phyloP scores from a whole-genome alignment of 306 rosid species.

The Oemleria cerasiformis region DNA sequence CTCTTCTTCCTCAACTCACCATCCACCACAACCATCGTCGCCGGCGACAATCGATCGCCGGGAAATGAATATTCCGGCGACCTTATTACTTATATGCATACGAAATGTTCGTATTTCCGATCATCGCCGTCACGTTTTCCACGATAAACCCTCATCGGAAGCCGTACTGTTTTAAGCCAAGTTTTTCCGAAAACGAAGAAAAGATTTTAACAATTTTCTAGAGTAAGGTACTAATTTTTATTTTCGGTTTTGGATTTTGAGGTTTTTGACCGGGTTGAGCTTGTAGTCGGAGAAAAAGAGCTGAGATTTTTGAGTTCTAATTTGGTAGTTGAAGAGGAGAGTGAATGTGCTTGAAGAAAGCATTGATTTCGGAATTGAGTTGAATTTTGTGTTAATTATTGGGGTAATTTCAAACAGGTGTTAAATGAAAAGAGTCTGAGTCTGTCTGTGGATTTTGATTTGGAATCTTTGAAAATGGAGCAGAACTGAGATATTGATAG shows the following conservation, averaged over 20 bases:
- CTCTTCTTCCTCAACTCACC: background rate
- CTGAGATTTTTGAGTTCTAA: constrained; percentile 5
- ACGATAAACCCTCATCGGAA: constrained; percentile 41
- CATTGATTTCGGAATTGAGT: constrained; percentile 5
- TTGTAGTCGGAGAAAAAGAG: background rate
- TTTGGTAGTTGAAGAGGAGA: background rate
- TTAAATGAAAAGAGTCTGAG: constrained; percentile 20
- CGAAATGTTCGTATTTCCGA: constrained; percentile 57
- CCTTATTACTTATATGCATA: constrained; percentile 7
- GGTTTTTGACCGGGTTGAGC: constrained; percentile 7
- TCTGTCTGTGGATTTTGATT: constrained; percentile 14
- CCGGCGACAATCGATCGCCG: constrained; percentile 45
- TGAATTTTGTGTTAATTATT: background rate
- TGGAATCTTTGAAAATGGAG: constrained; percentile 31
- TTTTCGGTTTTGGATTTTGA: background rate
- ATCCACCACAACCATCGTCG: constrained; percentile 4
- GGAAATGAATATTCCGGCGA: constrained; percentile 69
- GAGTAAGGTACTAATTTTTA: background rate
- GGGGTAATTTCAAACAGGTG: background rate
- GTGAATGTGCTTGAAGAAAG: constrained; percentile 6
- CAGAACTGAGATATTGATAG: constrained; percentile 25
- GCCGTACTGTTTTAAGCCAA: constrained; percentile 15
- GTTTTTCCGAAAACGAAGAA: background rate
- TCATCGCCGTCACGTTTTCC: constrained; percentile 81
- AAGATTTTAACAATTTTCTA: background rate